Evolutionary conservation across 1,139 yeast species (phyloP).

Genomic region (Trichomonascaceae sp.): DNA sequence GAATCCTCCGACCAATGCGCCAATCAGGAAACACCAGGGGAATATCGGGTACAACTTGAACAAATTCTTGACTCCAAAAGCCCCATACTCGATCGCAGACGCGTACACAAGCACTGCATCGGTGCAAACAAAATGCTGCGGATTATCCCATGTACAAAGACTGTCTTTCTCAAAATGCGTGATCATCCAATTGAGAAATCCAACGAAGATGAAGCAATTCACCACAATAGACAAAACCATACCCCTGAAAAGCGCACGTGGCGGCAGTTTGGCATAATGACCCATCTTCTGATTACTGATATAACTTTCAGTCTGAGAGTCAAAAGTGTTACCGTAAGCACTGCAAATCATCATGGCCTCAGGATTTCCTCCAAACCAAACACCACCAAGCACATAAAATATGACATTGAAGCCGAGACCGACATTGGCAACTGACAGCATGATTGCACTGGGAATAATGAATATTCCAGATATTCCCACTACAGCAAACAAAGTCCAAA

Average conservation of each 20-base stretch:
- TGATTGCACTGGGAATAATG: conserved; percentile 44
- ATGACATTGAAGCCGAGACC: conserved; percentile 49
- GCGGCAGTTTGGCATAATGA: conserved; percentile 51
- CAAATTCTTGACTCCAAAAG: conserved; percentile 56
- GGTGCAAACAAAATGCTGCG: conserved; percentile 31
- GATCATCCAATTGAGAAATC: conserved; percentile 44
- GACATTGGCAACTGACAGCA: conserved; percentile 47
- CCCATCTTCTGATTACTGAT: conserved; percentile 51
- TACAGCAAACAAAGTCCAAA: conserved; percentile 50
- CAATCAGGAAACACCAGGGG: conserved; percentile 17
- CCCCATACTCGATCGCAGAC: conserved; percentile 53
- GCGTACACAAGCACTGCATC: conserved; percentile 41
- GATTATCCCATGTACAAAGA: conserved; percentile 32
- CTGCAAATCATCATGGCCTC: conserved; percentile 51
- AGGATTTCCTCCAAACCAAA: conserved; percentile 55
- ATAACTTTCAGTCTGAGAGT: conserved; percentile 40
- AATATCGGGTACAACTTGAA: conserved; percentile 43
- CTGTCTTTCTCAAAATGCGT: conserved; percentile 41
- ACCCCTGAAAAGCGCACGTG: conserved; percentile 49
- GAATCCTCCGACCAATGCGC: conserved; percentile 32
- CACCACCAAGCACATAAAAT: conserved; percentile 51
- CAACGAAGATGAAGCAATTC: conserved; percentile 40
- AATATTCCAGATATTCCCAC: conserved; percentile 48
- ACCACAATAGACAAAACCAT: conserved; percentile 40
- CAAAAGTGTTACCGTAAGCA: conserved; percentile 52